Evolutionary conservation across 192 early-diverging fungal genomes (phyloP).

Genomic region (Rhizoclosmatium globosum): DNA sequence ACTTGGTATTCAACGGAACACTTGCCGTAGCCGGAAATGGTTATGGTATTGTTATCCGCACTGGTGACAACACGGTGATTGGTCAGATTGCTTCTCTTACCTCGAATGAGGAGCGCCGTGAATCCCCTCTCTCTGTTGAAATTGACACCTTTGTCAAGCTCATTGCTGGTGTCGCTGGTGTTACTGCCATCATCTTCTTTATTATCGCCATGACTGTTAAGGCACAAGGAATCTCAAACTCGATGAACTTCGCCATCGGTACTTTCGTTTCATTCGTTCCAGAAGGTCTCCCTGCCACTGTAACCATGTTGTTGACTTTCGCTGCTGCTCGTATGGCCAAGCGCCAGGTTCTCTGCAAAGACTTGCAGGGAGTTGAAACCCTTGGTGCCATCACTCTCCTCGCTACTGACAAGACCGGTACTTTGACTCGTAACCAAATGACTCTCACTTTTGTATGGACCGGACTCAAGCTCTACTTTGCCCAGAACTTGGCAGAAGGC

Average conservation of each 20-base stretch:
- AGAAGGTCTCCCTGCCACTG: constrained; percentile 65
- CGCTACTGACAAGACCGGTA: constrained; percentile 78
- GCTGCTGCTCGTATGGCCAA: constrained; percentile 60
- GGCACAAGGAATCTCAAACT: constrained; percentile 26
- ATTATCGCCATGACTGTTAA: constrained; percentile 74
- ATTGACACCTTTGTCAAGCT: constrained; percentile 70
- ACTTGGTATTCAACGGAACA: constrained; percentile 90
- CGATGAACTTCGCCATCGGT: constrained; percentile 62
- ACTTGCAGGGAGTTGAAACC: constrained; percentile 70
- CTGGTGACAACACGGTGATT: constrained; percentile 59
- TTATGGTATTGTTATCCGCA: constrained; percentile 59
- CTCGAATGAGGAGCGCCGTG: constrained; percentile 44
- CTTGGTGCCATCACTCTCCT: constrained; percentile 69
- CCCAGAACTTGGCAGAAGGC: constrained; percentile 80
- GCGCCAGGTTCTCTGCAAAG: constrained; percentile 66
- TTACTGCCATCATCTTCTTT: constrained; percentile 86
- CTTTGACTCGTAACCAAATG: constrained; percentile 72
- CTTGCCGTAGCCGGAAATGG: constrained; percentile 69
- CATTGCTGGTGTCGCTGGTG: constrained; percentile 79
- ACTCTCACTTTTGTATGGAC: constrained; percentile 57
- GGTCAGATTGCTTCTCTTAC: constrained; percentile 59
- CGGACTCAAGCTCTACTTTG: constrained; percentile 54
- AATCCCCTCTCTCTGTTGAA: constrained; percentile 52
- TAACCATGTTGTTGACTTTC: constrained; percentile 64
- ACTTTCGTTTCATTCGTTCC: constrained; percentile 64